Evolutionary conservation across 2,329 filamentous ascomycete species (phyloP).

Genomic region (Diaporthe destruens): DNA sequence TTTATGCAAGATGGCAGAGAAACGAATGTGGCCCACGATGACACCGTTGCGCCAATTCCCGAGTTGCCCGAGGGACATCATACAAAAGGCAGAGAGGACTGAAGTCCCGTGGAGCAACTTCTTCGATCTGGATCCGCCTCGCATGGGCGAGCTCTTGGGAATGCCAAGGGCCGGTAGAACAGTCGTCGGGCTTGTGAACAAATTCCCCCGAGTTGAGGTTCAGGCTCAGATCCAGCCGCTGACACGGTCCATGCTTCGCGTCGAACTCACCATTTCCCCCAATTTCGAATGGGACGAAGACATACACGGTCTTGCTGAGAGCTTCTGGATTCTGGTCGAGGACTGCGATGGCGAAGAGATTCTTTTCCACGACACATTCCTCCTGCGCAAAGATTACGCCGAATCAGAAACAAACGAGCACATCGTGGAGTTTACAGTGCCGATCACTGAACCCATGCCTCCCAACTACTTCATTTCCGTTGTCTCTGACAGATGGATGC

Average conservation of each 20-base stretch:
- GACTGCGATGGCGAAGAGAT: conserved; percentile 98
- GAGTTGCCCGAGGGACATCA: conserved; percentile 82
- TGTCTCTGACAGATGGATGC: conserved; percentile 97
- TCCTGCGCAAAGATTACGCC: conserved; percentile 91
- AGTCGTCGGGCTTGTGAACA: conserved; percentile 88
- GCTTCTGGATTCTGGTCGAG: conserved; percentile 97
- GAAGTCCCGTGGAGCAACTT: conserved; percentile 94
- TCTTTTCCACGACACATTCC: conserved; percentile 92
- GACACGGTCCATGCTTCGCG: conserved; percentile 90
- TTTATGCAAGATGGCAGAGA: conserved; percentile 99
- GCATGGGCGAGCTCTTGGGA: conserved; percentile 94
- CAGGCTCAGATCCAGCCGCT: conserved; percentile 95
- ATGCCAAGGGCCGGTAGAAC: conserved; percentile 88
- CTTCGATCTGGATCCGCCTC: conserved; percentile 94
- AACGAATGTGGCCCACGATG: conserved; percentile 99
- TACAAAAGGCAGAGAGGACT: conserved; percentile 93
- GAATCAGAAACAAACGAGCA: conserved; percentile 90
- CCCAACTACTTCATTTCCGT: conserved; percentile 99
- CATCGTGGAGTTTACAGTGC: conserved; percentile 94
- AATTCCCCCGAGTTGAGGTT: conserved; percentile 93
- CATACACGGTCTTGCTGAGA: conserved; percentile 88
- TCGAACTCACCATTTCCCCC: conserved; percentile 91
- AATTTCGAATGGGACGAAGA: conserved; percentile 96
- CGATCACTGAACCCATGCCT: conserved; percentile 97
- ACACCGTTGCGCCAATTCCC: conserved; percentile 93